phyloP scores from a whole-genome alignment of 176 grass and related monocot species.

The Carex cristatella region DNA sequence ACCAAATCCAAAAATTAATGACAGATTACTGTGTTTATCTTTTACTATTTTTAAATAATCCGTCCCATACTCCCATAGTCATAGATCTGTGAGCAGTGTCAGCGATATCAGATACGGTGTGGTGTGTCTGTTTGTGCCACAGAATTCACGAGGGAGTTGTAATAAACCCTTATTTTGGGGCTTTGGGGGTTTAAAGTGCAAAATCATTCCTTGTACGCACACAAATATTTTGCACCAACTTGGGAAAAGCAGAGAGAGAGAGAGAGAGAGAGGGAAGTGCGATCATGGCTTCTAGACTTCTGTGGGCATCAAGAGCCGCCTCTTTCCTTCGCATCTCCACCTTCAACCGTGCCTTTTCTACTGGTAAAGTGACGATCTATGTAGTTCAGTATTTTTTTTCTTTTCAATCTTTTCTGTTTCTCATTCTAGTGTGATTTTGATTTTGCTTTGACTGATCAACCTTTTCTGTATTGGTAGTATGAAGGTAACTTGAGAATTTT shows the following conservation, averaged over 20 bases:
- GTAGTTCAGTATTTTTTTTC: background rate
- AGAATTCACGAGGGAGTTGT: background rate
- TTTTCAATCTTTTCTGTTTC: background rate
- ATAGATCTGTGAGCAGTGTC: background rate
- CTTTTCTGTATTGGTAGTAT: background rate
- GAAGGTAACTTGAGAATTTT: background rate
- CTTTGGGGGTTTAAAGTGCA: background rate
- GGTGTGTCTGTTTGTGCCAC: background rate
- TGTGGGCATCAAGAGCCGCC: constrained; percentile 91
- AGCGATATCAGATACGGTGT: background rate
- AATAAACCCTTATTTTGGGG: background rate
- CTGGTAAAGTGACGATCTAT: constrained; percentile 28
- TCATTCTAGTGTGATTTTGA: background rate
- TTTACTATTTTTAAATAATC: background rate
- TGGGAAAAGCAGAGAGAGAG: background rate
- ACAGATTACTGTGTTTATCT: background rate
- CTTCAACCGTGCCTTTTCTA: constrained; percentile 78
- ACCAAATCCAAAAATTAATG: background rate
- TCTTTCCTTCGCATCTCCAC: constrained; percentile 85
- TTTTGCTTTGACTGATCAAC: background rate
- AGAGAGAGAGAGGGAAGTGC: constrained; percentile 4
- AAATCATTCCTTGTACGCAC: background rate
- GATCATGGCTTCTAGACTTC: constrained; percentile 43
- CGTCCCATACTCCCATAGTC: no score
- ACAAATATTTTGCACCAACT: constrained; percentile 25